phyloP scores from a whole-genome alignment of 1,284 basidiomycete genomes.

The Polyporus tsugae region DNA sequence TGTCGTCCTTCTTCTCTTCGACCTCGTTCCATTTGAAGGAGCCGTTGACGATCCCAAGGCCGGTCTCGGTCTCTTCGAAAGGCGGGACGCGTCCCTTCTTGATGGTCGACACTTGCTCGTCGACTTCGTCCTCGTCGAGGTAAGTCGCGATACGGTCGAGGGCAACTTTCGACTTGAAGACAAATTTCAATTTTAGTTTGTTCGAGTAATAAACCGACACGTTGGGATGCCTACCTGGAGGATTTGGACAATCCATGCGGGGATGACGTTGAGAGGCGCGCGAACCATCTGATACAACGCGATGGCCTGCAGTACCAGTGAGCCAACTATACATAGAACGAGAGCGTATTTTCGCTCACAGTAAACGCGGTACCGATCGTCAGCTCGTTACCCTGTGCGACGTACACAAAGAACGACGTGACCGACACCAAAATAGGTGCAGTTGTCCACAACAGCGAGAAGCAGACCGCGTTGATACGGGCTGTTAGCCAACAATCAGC shows the following conservation, averaged over 20 bases:
- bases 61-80: slow-evolving; percentile 46
- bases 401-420: slow-evolving; percentile 70
- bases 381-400: slow-evolving; percentile 70
- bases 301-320: slow-evolving; percentile 56
- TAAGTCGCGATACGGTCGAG: slow-evolving; percentile 85
- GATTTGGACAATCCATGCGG: slow-evolving; percentile 69
- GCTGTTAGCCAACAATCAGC: slow-evolving; percentile 46
- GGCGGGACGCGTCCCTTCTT: slow-evolving; percentile 42
- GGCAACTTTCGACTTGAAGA: slow-evolving; percentile 67
- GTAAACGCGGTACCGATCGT: slow-evolving; percentile 77
- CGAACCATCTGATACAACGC: slow-evolving; percentile 78
- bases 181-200: slow-evolving; percentile 23
- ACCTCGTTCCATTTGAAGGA: slow-evolving; percentile 79
- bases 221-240: slow-evolving; percentile 53
- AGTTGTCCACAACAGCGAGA: slow-evolving; percentile 67
- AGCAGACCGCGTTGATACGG: slow-evolving; percentile 70
- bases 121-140: slow-evolving; percentile 82
- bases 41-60: slow-evolving; percentile 71
- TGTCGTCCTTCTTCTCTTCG: slow-evolving; percentile 47
- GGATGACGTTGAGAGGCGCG: slow-evolving; percentile 75
- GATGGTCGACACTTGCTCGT: slow-evolving; percentile 48
- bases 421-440: slow-evolving; percentile 77
- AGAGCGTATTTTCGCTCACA: slow-evolving; percentile 45
- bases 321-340: neutral
- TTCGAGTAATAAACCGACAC: slow-evolving; percentile 22